These are phyloP conservation scores for Dioscorea dumetorum DNA, from an alignment of 106 monocot species.

Conservation along the genomic window DNA sequence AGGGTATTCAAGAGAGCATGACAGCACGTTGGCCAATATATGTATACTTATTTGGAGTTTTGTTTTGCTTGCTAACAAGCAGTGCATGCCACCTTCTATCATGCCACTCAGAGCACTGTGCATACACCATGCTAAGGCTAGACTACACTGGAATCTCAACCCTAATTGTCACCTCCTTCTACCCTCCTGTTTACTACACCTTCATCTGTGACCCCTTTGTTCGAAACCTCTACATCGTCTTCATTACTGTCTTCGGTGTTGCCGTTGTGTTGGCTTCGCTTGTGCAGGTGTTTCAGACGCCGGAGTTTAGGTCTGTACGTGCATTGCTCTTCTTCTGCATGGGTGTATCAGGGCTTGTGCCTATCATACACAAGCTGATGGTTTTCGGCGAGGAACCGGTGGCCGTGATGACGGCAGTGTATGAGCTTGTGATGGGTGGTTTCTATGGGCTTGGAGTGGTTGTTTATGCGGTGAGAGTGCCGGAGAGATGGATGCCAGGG, in stretches of 20 bases:
- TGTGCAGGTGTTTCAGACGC: conserved; percentile 22
- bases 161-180: conserved; percentile 19
- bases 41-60: conserved; percentile 4
- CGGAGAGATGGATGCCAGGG: conserved; percentile 51
- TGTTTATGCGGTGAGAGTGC: conserved; percentile 28
- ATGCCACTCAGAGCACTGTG: conserved; percentile 9
- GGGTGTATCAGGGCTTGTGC: conserved; percentile 30
- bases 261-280: conserved; percentile 16
- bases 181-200: conserved; percentile 8
- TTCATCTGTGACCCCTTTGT: conserved; percentile 10
- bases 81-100: conserved; percentile 10
- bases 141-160: conserved; percentile 14
- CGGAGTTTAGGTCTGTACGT: conserved; percentile 13
- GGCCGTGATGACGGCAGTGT: conserved; percentile 20
- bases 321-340: conserved; percentile 29
- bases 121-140: conserved; percentile 13
- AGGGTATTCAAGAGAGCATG: not conserved
- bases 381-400: conserved; percentile 21
- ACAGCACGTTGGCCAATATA: conserved; percentile 10
- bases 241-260: conserved; percentile 8
- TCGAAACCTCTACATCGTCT: conserved; percentile 5
- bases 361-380: conserved; percentile 33
- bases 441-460: conserved; percentile 34
- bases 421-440: conserved; percentile 23
- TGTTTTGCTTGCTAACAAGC: conserved; percentile 15